Evolutionary conservation across 2,329 filamentous ascomycete genomes (phyloP).

Genomic region (Capronia epimyces): DNA sequence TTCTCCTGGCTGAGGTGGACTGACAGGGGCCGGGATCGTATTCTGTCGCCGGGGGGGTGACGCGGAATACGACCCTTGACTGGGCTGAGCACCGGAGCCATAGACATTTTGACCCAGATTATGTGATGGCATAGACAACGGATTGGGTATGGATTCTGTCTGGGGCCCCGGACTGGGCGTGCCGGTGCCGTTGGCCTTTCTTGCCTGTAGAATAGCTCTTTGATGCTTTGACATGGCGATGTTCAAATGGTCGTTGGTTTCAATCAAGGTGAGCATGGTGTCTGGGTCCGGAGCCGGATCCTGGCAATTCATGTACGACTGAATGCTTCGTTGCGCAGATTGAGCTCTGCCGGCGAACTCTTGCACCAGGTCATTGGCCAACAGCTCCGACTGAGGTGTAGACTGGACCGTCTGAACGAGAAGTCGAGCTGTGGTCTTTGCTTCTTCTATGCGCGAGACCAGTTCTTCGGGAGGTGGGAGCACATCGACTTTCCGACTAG

Average conservation of each 20-base stretch:
- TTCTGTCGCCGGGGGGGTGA: slow-evolving; percentile 19
- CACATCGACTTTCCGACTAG: slow-evolving; percentile 41
- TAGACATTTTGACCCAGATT: slow-evolving; percentile 24
- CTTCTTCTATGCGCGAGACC: slow-evolving; percentile 78
- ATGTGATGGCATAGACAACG: slow-evolving; percentile 14
- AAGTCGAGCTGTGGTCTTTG: slow-evolving; percentile 81
- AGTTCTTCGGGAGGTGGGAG: slow-evolving; percentile 70
- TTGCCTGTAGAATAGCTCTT: slow-evolving; percentile 62
- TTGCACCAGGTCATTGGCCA: slow-evolving; percentile 79
- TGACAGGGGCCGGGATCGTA: slow-evolving; percentile 14
- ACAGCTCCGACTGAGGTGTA: slow-evolving; percentile 68
- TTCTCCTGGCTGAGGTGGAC: slow-evolving; percentile 13
- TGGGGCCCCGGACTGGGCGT: slow-evolving; percentile 18
- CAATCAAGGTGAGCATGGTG: slow-evolving; percentile 87
- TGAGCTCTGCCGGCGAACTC: slow-evolving; percentile 88
- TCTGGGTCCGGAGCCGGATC: slow-evolving; percentile 83
- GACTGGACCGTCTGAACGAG: slow-evolving; percentile 88
- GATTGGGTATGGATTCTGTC: slow-evolving; percentile 5
- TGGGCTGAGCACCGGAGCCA: background rate
- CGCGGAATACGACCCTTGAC: slow-evolving; percentile 11
- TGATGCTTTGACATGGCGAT: slow-evolving; percentile 79
- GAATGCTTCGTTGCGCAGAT: slow-evolving; percentile 72
- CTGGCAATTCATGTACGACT: slow-evolving; percentile 75
- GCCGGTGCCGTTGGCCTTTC: slow-evolving; percentile 35
- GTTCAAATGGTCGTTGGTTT: slow-evolving; percentile 87